Conservation (phyloP, 495 filamentous ascomycete species). For the Daldinia vernicosa region DNA sequence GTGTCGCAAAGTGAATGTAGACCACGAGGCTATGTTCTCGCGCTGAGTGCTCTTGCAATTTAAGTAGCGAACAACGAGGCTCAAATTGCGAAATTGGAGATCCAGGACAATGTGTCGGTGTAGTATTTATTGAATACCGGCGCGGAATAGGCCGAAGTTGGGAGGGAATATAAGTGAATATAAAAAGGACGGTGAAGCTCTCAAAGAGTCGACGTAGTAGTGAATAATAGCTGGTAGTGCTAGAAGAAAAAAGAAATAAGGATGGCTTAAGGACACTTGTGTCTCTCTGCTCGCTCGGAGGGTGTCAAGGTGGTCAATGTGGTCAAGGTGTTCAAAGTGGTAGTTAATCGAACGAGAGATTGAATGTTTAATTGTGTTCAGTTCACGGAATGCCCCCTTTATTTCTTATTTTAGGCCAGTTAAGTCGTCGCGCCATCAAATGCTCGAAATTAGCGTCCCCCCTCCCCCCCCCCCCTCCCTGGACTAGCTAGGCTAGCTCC, state of each 20-base stretch:
- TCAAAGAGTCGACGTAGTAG: not conserved
- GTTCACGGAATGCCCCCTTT: slow-evolving; percentile 29
- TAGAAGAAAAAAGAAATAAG: not conserved
- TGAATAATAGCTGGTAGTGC: not conserved
- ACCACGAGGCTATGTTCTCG: not conserved
- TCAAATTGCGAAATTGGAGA: slow-evolving; percentile 13
- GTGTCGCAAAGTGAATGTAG: slow-evolving; percentile 20
- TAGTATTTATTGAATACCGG: not conserved
- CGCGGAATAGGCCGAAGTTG: not conserved
- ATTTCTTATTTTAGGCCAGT: slow-evolving; percentile 38
- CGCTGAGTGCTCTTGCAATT: slow-evolving; percentile 9
- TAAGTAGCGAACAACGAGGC: slow-evolving; percentile 28
- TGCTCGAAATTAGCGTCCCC: slow-evolving; percentile 35
- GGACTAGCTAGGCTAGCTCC: not conserved
- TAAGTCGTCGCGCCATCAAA: slow-evolving; percentile 33
- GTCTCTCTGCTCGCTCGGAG: not conserved
- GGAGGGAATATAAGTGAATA: not conserved
- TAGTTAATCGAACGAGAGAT: slow-evolving; percentile 28
- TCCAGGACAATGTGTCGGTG: slow-evolving; percentile 22
- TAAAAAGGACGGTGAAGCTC: not conserved
- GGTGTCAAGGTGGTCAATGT: slow-evolving; percentile 5
- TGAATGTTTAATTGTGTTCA: slow-evolving; percentile 25
- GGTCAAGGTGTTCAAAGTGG: slow-evolving; percentile 18
- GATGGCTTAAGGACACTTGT: slow-evolving; percentile 23
- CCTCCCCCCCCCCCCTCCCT: slow-evolving; percentile 6